Base-by-base conservation (phyloP, 1,139 yeast genomes). In the Taiozyma sp. region DNA sequence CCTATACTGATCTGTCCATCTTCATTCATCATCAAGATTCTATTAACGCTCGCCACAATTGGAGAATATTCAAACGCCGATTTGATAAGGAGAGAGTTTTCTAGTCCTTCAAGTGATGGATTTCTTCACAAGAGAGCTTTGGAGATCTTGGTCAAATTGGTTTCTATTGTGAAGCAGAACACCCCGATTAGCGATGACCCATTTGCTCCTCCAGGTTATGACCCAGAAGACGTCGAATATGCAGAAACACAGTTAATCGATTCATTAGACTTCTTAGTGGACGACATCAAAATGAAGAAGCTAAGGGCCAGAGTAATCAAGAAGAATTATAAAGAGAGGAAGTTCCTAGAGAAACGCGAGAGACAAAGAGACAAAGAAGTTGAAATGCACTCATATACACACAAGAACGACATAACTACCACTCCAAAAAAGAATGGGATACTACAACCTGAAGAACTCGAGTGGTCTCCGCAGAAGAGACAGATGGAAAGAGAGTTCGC, bases 381-480 rank as follows among this genome's bases (percentile, higher is more conserved):
- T 19, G 13, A 8, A 19, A 36, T 10, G 13, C 10, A 13, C 3
- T 10, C 27, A 10, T 13, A 10, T 10, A 4, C 29, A 40, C 43
- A 40, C 5, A 24, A 23, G 8, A 23, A 13, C 6, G 23, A 32
- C 8, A n/a, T 27, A 1, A 55, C 51, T 8, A 41, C 45, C 8
- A 19, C 40, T 2, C 46, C 46, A 6, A 14, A 28, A 29, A 5
- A 14, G 42, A 38, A 28, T 28, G 27, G 34, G 38, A 24, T 14
- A 14, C 23, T 24, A 40, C n/a, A 12, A 9, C 28, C 10, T 13
- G 30, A 40, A 23, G 29, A 40, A 23, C 24, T 38, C 4, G 43
- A 56, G 4, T 46, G 52, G 49, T 62, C 65, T 12, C 65, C 65
- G 19, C 59, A 59, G 46, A 61, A 55, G 48, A 54, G 48, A 22